A percentile compares a stretch with the other conserved stretches of the same genome.
phyloP scores from a whole-genome alignment of 2,329 filamentous ascomycete genomes.

The Fusarium sp. region DNA sequence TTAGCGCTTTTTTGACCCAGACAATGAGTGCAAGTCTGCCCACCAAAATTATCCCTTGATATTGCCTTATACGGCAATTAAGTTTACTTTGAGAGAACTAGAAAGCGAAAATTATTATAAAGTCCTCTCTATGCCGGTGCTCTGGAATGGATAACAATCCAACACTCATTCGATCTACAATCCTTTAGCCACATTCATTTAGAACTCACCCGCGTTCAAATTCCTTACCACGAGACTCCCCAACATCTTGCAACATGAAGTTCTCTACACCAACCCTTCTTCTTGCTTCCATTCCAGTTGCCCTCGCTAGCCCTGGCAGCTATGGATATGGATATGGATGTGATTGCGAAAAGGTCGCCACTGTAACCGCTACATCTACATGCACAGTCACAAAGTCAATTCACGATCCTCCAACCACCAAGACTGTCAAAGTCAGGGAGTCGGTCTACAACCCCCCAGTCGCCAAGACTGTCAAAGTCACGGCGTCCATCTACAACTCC shows the following conservation, averaged over 20 bases:
- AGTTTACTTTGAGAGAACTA: no score
- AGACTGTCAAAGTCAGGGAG: not conserved
- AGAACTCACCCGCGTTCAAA: not conserved
- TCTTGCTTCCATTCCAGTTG: not conserved
- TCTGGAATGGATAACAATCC: not conserved
- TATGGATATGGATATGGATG: not conserved
- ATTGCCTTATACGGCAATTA: not conserved
- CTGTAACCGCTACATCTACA: not conserved
- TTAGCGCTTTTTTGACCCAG: not conserved
- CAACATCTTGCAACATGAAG: not conserved
- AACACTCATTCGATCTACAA: not conserved
- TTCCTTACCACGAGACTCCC: not conserved
- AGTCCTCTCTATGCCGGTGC: not conserved
- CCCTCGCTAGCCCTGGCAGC: not conserved
- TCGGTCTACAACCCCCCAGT: not conserved
- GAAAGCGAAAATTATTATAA: not conserved
- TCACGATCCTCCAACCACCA: not conserved
- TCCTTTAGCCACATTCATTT: not conserved
- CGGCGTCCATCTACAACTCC: not conserved
- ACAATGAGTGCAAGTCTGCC: not conserved
- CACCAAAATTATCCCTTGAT: not conserved
- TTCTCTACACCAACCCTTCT: not conserved
- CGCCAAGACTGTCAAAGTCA: not conserved
- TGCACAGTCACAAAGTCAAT: not conserved
- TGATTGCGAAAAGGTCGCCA: not conserved